Evolutionary conservation across 2,329 filamentous ascomycete genomes (phyloP).

Genomic region (Fusarium compactum): DNA sequence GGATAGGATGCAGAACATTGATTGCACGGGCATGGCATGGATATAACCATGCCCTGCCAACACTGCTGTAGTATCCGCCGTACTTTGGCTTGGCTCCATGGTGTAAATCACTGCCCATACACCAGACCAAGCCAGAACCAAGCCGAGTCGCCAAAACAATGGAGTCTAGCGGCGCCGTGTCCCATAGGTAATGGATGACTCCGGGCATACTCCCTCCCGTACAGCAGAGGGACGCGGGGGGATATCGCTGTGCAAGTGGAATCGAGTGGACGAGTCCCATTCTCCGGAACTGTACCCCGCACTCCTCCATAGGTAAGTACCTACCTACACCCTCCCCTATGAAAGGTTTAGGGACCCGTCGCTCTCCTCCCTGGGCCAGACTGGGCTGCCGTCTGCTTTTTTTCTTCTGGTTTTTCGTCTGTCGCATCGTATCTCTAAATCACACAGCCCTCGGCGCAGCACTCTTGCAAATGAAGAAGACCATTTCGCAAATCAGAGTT

Average conservation of each 20-base stretch:
- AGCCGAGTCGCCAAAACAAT: background rate
- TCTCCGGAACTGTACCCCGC: background rate
- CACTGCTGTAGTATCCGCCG: background rate
- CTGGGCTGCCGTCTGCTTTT: background rate
- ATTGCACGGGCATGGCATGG: background rate
- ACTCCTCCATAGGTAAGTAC: background rate
- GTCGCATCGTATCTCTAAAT: background rate
- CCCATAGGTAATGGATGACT: no score
- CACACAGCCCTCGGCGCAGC: background rate
- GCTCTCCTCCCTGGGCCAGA: background rate
- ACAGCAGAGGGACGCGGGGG: background rate
- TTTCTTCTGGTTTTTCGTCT: background rate
- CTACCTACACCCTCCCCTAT: background rate
- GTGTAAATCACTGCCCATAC: background rate
- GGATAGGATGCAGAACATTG: background rate
- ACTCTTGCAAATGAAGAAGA: background rate
- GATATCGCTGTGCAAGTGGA: background rate
- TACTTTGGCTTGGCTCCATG: background rate
- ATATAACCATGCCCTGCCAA: background rate
- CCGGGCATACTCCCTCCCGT: background rate
- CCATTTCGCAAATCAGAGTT: background rate
- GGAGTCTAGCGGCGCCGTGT: background rate
- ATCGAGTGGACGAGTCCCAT: background rate
- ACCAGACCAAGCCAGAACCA: background rate
- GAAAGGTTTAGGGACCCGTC: no score